Conservation (phyloP, 176 grass and related monocot species). For the Triticum timopheevii region DNA sequence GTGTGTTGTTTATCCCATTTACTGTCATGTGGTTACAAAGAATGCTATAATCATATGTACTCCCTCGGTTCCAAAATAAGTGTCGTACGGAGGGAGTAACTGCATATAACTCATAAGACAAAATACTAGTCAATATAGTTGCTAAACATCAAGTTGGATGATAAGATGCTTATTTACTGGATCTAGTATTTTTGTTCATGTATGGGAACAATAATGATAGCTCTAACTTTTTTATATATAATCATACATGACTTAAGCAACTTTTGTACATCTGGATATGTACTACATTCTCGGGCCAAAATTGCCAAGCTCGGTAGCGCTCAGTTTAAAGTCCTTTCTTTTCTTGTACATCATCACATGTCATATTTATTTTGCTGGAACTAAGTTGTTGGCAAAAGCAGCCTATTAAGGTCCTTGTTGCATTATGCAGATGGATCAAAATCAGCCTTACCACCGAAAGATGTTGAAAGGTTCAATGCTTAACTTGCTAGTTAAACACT, state of each 20-base stretch:
- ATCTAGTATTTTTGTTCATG: not conserved
- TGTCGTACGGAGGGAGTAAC: no score
- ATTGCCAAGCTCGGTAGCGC: not conserved
- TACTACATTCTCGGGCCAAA: not conserved
- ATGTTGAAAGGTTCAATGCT: conserved; percentile 78
- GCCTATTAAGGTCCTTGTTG: conserved; percentile 26
- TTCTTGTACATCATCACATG: not conserved
- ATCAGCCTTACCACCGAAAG: conserved; percentile 76
- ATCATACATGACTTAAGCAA: not conserved
- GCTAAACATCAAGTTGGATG: not conserved
- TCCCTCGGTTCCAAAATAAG: no score
- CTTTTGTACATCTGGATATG: not conserved
- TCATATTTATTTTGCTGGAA: not conserved
- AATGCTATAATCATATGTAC: conserved; percentile 12
- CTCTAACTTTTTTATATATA: not conserved
- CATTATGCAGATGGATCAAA: conserved; percentile 66
- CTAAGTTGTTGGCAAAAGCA: not conserved
- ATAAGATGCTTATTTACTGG: not conserved
- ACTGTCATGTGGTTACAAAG: not conserved
- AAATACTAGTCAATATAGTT: not conserved
- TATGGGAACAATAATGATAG: not conserved
- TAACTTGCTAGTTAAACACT: conserved; percentile 22
- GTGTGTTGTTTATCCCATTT: conserved; percentile 36
- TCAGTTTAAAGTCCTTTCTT: not conserved
- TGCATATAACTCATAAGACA: not conserved